Conservation (phyloP, 495 filamentous ascomycete species). For the Aspergillus heteromorphus region DNA sequence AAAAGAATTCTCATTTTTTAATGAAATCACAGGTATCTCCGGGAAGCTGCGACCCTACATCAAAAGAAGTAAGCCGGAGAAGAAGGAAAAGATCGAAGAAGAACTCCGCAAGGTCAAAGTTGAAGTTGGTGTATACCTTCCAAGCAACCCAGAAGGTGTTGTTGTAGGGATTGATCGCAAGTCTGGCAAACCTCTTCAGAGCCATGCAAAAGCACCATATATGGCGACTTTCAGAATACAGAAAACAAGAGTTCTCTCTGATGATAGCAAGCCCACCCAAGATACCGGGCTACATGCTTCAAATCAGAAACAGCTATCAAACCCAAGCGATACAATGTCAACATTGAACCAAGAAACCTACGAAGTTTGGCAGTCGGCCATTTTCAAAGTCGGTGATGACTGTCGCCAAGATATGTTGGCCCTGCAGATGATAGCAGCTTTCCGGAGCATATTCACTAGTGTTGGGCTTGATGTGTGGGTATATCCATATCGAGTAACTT, state of each 20-base stretch:
- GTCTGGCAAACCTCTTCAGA: slow-evolving; percentile 93
- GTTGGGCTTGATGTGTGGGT: slow-evolving; percentile 96
- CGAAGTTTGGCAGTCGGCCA: slow-evolving; percentile 97
- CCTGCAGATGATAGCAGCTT: slow-evolving; percentile 94
- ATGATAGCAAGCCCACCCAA: slow-evolving; percentile 15
- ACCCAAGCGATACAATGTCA: slow-evolving; percentile 35
- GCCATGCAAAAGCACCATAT: slow-evolving; percentile 95
- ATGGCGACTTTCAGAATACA: slow-evolving; percentile 98
- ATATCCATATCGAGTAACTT: slow-evolving; percentile 94
- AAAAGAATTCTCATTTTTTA: slow-evolving; percentile 94
- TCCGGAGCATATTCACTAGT: slow-evolving; percentile 90
- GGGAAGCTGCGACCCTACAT: slow-evolving; percentile 93
- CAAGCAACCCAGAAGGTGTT: slow-evolving; percentile 92
- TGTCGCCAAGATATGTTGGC: slow-evolving; percentile 96
- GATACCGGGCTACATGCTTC: slow-evolving; percentile 21
- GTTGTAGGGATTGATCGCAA: slow-evolving; percentile 97
- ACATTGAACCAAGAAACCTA: slow-evolving; percentile 49
- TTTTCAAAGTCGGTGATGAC: slow-evolving; percentile 99
- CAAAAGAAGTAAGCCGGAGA: slow-evolving; percentile 88
- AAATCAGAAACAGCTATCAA: slow-evolving; percentile 48
- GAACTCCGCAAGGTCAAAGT: slow-evolving; percentile 95
- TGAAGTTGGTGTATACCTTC: slow-evolving; percentile 93
- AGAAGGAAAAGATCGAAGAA: slow-evolving; percentile 99
- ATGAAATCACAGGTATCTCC: slow-evolving; percentile 91
- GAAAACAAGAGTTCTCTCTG: slow-evolving; percentile 55